Evolutionary conservation across 805 yeast species (phyloP), one percentile per base, ranked within the genome.

Genomic region (Wickerhamomyces alni): DNA sequence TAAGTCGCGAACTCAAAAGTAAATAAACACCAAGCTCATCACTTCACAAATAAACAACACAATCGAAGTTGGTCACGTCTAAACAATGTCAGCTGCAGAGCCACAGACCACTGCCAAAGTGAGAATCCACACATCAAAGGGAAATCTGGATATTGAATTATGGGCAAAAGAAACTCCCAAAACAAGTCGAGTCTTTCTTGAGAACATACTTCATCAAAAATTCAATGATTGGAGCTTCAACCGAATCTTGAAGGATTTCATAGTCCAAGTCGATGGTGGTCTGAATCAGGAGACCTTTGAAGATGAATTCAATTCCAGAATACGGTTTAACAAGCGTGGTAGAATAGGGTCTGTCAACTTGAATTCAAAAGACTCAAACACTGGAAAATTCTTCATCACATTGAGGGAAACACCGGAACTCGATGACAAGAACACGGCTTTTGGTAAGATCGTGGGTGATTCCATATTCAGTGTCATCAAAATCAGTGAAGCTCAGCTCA

Each of bases 101-200:
- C 81, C 81, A n/a, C 65, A 67, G 34, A 74, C 84, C 2, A 68
- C 75, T 9, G 85, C 82, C 4, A 74, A 72, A 46, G 80, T 78
- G n/a, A 55, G 65, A 2, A 44, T 84, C 3, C 48, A 57, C 15
- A 82, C 91, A 0, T 62, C 73, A 3, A 77, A 75, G 40, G 91
- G 91, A 0, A 59, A 65, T 3, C 57, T 83, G 0, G 75, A 69
- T 19, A 57, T 82, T 1, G 88, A 78, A 41, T 55, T 83, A 7
- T 84, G 82, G 79, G 85, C 88, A 11, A 75, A 75, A 47, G 87
- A 84, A 53, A 58, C 73, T 3, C 87, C 88, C 0, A 44, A 46
- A 0, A 67, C 77, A 1, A 52, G 72, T 24, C 51, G 67, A 27
- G 50, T 53, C 29, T 81, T 83, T 47, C 52, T 83, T n/a, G 63